phyloP scores from a whole-genome alignment of 768 basidiomycete species.

The Boletellus sp. region DNA sequence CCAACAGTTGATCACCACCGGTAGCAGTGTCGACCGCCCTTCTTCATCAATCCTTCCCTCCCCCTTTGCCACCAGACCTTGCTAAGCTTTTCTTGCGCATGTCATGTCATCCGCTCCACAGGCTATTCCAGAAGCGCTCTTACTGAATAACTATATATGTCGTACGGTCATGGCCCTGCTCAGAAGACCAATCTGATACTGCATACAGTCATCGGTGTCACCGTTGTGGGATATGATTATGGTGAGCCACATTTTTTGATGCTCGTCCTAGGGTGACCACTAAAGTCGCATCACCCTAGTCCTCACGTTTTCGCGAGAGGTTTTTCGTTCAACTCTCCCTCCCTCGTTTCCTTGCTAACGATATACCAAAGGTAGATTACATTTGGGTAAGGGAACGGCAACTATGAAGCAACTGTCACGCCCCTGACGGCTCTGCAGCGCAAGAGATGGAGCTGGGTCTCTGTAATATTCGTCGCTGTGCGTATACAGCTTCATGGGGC shows the following conservation, averaged over 20 bases:
- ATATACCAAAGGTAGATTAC: slow-evolving; percentile 1
- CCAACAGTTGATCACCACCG: too few relatives aligned
- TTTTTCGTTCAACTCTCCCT: neutral
- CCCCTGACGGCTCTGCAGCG: neutral
- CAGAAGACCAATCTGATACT: neutral
- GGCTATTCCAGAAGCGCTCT: neutral
- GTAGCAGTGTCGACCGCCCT: too few relatives aligned
- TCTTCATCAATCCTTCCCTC: neutral
- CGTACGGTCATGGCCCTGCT: neutral
- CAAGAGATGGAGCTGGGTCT: slow-evolving; percentile 1
- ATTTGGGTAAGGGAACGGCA: neutral
- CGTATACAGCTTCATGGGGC: neutral
- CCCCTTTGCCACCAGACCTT: neutral
- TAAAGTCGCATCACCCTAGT: slow-evolving; percentile 21
- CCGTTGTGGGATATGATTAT: neutral
- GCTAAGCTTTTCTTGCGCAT: neutral
- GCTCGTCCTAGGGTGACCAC: neutral
- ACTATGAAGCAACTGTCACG: neutral
- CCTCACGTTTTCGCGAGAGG: neutral
- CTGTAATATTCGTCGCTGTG: neutral
- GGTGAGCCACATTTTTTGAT: neutral
- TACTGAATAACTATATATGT: neutral
- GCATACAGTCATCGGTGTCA: neutral
- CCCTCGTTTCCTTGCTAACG: neutral
- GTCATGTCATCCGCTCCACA: slow-evolving; percentile 1